phyloP scores from a whole-genome alignment of 305 asterid species.

The Solanum chacoense region DNA sequence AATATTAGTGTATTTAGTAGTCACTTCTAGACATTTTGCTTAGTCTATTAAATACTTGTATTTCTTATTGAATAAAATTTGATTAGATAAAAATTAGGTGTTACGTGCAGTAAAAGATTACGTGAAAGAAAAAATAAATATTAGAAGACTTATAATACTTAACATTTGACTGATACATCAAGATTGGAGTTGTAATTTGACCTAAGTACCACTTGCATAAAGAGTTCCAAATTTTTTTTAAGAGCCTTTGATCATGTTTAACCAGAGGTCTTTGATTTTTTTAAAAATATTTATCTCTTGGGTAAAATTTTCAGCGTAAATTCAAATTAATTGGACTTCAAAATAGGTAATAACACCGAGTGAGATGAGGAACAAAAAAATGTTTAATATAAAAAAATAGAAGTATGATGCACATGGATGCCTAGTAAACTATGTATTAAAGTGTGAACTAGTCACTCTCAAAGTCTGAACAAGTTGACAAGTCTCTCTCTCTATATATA shows the following conservation, averaged over 20 bases:
- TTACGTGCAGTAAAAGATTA: neutral
- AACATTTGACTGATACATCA: neutral
- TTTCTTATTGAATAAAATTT: neutral
- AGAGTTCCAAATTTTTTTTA: neutral
- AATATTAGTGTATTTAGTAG: neutral
- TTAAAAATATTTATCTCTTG: neutral
- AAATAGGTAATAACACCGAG: too few relatives aligned
- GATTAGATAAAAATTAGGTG: neutral
- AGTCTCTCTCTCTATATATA: neutral
- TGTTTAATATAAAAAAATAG: neutral
- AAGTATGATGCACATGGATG: neutral
- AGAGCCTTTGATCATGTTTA: neutral
- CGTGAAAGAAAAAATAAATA: neutral
- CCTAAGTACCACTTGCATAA: neutral
- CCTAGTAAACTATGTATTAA: neutral
- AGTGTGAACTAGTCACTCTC: neutral
- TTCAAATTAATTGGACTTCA: too few relatives aligned
- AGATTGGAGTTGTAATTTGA: neutral
- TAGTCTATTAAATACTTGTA: neutral
- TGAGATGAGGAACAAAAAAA: neutral
- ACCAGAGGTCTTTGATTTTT: neutral
- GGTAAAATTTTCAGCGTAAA: too few relatives aligned
- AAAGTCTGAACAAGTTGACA: neutral
- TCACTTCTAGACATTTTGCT: neutral
- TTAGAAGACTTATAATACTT: neutral